Percentiles rank a stretch among this genome's conserved stretches.
phyloP scores from a whole-genome alignment of 495 filamentous ascomycete species.

The Penicillium fimorum region DNA sequence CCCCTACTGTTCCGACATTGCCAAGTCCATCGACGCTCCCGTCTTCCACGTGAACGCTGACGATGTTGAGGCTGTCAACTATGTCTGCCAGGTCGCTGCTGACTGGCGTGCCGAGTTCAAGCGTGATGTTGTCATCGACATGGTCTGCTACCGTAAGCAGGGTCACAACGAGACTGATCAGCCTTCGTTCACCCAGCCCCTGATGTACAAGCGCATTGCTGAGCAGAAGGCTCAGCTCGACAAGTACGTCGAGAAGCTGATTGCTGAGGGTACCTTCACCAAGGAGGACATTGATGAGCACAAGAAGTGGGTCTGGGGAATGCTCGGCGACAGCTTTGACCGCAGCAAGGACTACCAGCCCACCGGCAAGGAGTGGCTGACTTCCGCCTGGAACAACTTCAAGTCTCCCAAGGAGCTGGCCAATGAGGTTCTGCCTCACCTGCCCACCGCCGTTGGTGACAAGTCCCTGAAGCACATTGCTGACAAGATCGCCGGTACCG shows the following conservation, averaged over 20 bases:
- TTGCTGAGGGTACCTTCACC: conserved; percentile 89
- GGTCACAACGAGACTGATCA: conserved; percentile 99
- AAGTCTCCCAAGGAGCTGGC: conserved; percentile 98
- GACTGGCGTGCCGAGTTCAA: conserved; percentile 99
- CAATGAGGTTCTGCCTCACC: conserved; percentile 89
- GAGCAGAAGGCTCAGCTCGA: conserved; percentile 76
- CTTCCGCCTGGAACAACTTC: conserved; percentile 98
- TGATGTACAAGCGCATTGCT: conserved; percentile 98
- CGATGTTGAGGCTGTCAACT: conserved; percentile 97
- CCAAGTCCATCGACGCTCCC: conserved; percentile 95
- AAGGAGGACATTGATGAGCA: conserved; percentile 98
- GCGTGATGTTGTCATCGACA: conserved; percentile 93
- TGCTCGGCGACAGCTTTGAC: conserved; percentile 95
- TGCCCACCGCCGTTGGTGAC: conserved; percentile 73
- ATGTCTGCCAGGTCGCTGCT: conserved; percentile 92
- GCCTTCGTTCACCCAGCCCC: conserved; percentile 97
- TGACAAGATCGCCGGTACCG: conserved; percentile 64
- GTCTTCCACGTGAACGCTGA: conserved; percentile 99
- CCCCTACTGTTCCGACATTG: conserved; percentile 98
- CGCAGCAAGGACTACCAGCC: conserved; percentile 97
- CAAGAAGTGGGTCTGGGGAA: conserved; percentile 99
- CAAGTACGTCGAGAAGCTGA: conserved; percentile 83
- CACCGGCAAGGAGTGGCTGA: conserved; percentile 95
- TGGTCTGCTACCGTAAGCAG: conserved; percentile 98
- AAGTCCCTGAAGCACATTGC: conserved; percentile 76